Evolutionary conservation across 306 rosid genomes (phyloP), one percentile per base, ranked within the genome.

Genomic region (Ormosia emarginata): DNA sequence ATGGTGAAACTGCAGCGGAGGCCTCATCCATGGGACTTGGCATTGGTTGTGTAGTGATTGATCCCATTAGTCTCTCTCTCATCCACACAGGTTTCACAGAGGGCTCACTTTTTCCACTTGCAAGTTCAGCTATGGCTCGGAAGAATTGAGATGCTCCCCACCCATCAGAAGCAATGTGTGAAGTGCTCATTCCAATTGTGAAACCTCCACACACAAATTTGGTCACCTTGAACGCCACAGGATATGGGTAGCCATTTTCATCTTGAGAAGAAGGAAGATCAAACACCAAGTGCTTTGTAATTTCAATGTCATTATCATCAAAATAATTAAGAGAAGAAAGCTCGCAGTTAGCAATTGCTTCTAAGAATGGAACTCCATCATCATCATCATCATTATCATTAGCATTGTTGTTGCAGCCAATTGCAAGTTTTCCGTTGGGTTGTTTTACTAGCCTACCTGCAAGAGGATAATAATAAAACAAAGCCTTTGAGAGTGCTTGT

Each of bases 61-160:
- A 32, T 11, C 86, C 87, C 14, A 57, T 13, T 4, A 87, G 76
- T 14, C 80, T 78, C 39, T 87, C 88, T 46, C 90, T 87, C 52
- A 84, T 88, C 90, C 90, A 87, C 50, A 84, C 82, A 3, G 90
- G 90, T 47, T 87, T 84, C 66, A 84, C 74, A 4, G 80, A 59
- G 1, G 86, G 86, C 59, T 84, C 88, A 4, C n/a, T 68, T 61
- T 79, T 70, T 1, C 88, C 88, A 15, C 72, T 74, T n/a, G 88
- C 85, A 17, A 87, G 80, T 79, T 87, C 90, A 13, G 75, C 29
- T 10, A 87, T 12, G 11, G 88, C 82, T 49, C 50, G 9, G 34
- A 84, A 87, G 85, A 87, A 81, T 14, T 81, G 80, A 15, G 78
- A 59, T 0, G 55, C 79, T 0, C 90, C 86, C 13, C 4, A 24